These are phyloP conservation scores for Globisporangium orthogonon DNA, from an alignment of 352 stramenopile species.

Conservation along the genomic window DNA sequence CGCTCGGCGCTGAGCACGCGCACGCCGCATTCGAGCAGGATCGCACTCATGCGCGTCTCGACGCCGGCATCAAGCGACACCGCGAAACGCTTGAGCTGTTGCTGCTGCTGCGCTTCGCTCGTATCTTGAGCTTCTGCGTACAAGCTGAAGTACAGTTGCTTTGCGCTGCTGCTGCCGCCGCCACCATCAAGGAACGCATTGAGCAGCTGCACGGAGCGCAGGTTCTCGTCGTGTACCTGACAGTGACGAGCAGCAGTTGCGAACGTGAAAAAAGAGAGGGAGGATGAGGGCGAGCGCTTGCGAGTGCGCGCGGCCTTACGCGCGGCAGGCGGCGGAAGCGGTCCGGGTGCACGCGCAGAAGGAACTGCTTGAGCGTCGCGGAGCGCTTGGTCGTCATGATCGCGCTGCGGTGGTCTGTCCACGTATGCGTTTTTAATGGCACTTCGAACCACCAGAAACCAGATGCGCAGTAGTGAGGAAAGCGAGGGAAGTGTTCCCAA, in stretches of 20 bases:
- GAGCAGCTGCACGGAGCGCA: conserved; percentile 59
- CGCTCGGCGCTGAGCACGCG: conserved; percentile 14
- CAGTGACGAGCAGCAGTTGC: background rate
- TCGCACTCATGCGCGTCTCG: conserved; percentile 38
- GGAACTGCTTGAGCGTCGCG: conserved; percentile 58
- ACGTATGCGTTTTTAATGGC: background rate
- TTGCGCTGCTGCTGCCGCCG: background rate
- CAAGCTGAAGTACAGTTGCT: conserved; percentile 32
- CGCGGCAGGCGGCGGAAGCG: conserved; percentile 50
- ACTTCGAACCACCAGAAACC: background rate
- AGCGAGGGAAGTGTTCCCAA: background rate
- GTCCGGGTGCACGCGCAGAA: conserved; percentile 64
- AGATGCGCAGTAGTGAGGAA: background rate
- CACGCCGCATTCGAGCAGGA: conserved; percentile 48
- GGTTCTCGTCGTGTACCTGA: conserved; percentile 62
- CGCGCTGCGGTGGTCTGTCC: too few species aligned
- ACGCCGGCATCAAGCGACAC: conserved; percentile 37
- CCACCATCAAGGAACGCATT: conserved; percentile 58
- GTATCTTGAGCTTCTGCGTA: conserved; percentile 7
- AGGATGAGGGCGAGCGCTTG: background rate
- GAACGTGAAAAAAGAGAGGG: background rate
- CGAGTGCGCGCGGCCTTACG: conserved; percentile 7
- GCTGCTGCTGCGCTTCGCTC: background rate
- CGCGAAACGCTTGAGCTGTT: conserved; percentile 37
- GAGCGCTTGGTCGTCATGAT: conserved; percentile 36